These are phyloP conservation scores for Dothideomycetes sp. DNA, from an alignment of 2,329 filamentous ascomycete species.

Conservation along the genomic window DNA sequence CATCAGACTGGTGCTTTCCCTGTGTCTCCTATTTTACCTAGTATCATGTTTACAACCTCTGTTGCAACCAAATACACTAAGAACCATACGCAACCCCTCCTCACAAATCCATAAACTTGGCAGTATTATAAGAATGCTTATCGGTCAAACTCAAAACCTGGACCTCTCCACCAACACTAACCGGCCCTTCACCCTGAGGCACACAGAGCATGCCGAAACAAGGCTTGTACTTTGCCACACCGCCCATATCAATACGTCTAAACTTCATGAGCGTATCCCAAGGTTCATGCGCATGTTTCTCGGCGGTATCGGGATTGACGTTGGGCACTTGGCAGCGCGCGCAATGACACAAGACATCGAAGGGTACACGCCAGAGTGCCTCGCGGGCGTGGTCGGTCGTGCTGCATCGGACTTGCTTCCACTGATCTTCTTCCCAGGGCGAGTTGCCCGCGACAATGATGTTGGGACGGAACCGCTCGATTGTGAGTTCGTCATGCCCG, in stretches of 20 bases:
- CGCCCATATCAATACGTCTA: conserved; percentile 50
- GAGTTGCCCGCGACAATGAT: conserved; percentile 48
- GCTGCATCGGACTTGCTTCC: conserved; percentile 49
- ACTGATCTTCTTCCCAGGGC: conserved; percentile 55
- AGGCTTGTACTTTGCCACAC: conserved; percentile 53
- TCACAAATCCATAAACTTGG: conserved; percentile 27
- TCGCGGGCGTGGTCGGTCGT: conserved; percentile 24
- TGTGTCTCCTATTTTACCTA: no score
- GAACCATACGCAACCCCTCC: no score
- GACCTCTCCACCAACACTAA: conserved; percentile 51
- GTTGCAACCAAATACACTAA: no score
- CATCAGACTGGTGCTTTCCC: no score
- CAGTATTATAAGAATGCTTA: conserved; percentile 44
- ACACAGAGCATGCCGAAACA: conserved; percentile 60
- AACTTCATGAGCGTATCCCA: conserved; percentile 56
- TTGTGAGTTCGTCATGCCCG: conserved; percentile 41
- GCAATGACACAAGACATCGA: conserved; percentile 53
- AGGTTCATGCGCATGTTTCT: conserved; percentile 49
- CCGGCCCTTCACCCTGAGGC: conserved; percentile 44
- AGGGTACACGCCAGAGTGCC: conserved; percentile 31
- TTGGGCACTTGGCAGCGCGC: conserved; percentile 55
- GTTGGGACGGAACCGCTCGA: conserved; percentile 57
- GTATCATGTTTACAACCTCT: no score
- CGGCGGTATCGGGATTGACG: conserved; percentile 53
- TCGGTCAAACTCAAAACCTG: conserved; percentile 50